Evolutionary conservation across 306 rosid genomes (phyloP).

Genomic region (Trifolium subterraneum): DNA sequence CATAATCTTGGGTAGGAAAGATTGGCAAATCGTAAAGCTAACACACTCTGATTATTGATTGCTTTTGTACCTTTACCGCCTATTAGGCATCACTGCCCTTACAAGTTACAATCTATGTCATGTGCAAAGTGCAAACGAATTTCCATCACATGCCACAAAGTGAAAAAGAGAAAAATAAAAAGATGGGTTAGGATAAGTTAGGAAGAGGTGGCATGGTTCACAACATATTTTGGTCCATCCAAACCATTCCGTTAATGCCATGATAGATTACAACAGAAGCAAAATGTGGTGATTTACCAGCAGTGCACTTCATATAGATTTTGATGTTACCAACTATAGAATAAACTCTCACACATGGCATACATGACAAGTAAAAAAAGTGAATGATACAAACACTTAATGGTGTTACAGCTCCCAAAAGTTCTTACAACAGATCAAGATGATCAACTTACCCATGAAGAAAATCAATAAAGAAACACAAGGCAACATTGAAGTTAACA

Average conservation of each 20-base stretch:
- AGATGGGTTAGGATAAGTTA: neutral
- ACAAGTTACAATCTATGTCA: constrained; percentile 56
- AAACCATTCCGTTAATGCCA: constrained; percentile 39
- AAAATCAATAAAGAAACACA: constrained; percentile 47
- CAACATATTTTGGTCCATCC: constrained; percentile 41
- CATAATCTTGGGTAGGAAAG: constrained; percentile 43
- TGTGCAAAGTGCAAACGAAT: constrained; percentile 27
- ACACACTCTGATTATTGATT: constrained; percentile 39
- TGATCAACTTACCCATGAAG: constrained; percentile 48
- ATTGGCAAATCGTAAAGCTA: constrained; percentile 71
- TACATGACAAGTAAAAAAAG: constrained; percentile 40
- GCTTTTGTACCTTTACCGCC: constrained; percentile 41
- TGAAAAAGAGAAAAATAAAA: neutral
- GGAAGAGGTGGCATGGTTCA: constrained; percentile 37
- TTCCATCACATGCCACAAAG: constrained; percentile 38
- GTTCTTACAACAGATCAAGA: constrained; percentile 48
- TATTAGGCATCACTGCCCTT: constrained; percentile 42
- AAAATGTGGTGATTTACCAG: constrained; percentile 48
- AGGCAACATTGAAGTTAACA: constrained; percentile 40
- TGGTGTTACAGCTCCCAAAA: constrained; percentile 42
- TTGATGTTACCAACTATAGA: constrained; percentile 41
- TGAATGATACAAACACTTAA: constrained; percentile 50
- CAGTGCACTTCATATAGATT: constrained; percentile 43
- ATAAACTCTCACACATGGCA: constrained; percentile 38
- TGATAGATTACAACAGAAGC: constrained; percentile 58